phyloP scores from a whole-genome alignment of 192 early-diverging fungal genomes.

The Oehlia diaphana region DNA sequence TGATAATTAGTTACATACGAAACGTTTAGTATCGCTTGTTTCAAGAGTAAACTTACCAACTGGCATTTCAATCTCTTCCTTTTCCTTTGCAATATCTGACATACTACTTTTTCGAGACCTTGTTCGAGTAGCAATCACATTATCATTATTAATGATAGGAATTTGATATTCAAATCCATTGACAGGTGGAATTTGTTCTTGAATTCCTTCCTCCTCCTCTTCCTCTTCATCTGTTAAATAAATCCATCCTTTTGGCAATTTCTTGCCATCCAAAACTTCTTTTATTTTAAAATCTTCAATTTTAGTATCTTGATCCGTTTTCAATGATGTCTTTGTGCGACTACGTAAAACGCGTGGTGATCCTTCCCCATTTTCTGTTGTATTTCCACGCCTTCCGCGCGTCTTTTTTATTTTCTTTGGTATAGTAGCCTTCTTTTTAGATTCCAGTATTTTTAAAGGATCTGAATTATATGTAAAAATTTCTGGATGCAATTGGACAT shows the following conservation, averaged over 20 bases:
- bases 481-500: constrained; percentile 46
- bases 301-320: constrained; percentile 36
- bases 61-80: not conserved
- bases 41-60: not conserved
- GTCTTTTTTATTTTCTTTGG: not conserved
- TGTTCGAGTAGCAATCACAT: not conserved
- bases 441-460: constrained; percentile 28
- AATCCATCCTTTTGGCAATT: constrained; percentile 48
- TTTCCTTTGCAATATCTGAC: not conserved
- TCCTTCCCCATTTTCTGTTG: not conserved
- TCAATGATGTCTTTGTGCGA: constrained; percentile 26
- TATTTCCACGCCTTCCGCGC: not conserved
- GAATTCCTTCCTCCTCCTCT: constrained; percentile 29
- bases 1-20: not conserved
- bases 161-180: not conserved
- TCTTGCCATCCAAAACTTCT: constrained; percentile 31
- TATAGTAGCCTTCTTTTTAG: not conserved
- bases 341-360: not conserved
- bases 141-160: not conserved
- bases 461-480: constrained; percentile 51
- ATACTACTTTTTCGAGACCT: constrained; percentile 8
- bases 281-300: constrained; percentile 30
- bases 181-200: not conserved
- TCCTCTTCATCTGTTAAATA: constrained; percentile 47
- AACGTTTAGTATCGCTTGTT: too few species aligned